These are phyloP conservation scores for Westerdykella sp. DNA, from an alignment of 2,329 filamentous ascomycete species.

Conservation along the genomic window DNA sequence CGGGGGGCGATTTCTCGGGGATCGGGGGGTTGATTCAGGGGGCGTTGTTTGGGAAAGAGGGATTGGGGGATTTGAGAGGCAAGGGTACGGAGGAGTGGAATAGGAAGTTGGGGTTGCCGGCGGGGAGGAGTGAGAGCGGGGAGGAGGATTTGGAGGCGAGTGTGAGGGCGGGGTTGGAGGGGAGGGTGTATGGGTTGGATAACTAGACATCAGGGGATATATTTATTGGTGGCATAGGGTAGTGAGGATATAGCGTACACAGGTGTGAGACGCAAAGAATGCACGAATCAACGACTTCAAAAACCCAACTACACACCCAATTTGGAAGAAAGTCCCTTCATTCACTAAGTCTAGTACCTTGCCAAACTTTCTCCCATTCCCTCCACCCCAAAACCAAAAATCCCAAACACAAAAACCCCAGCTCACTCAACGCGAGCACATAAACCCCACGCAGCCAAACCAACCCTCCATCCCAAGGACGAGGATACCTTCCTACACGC, in stretches of 20 bases:
- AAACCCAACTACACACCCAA: no score
- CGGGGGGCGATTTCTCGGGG: slow-evolving; percentile 30
- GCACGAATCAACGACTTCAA: no score
- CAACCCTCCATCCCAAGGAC: slow-evolving; percentile 37
- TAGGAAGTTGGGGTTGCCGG: slow-evolving; percentile 37
- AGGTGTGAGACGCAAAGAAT: no score
- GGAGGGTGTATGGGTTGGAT: background rate
- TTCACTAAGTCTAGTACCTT: no score
- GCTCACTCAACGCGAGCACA: no score
- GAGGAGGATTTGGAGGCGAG: slow-evolving; percentile 13
- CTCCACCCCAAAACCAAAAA: slow-evolving; percentile 1
- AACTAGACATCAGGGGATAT: no score
- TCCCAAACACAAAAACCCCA: slow-evolving; percentile 5
- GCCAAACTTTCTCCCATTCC: background rate
- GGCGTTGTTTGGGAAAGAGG: slow-evolving; percentile 11
- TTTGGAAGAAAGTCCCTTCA: no score
- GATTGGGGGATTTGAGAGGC: slow-evolving; percentile 20
- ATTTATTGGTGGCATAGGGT: no score
- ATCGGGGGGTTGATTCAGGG: slow-evolving; percentile 18
- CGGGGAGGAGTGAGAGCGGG: slow-evolving; percentile 31
- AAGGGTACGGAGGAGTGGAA: slow-evolving; percentile 30
- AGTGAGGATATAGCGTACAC: no score
- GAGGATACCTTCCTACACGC: slow-evolving; percentile 32
- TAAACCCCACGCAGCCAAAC: no score
- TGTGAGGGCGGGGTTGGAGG: background rate